Evolutionary conservation across 2,329 filamentous ascomycete genomes (phyloP).

Genomic region (Ceratocystis alfenasii): DNA sequence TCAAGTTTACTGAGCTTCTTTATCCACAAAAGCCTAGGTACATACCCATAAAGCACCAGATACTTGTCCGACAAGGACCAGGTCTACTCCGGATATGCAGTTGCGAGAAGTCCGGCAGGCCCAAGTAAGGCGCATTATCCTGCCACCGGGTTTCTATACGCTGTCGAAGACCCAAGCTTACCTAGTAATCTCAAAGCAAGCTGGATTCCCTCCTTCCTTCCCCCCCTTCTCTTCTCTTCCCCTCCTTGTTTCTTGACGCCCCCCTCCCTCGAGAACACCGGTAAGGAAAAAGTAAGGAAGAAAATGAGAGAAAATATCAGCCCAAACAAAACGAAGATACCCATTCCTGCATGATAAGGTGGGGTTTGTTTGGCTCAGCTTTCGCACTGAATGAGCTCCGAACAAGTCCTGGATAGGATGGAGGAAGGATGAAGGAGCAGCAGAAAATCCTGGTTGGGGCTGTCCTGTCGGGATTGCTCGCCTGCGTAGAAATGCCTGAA

Average conservation of each 20-base stretch:
- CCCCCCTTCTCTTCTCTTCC: background rate
- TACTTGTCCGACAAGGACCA: background rate
- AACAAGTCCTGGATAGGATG: background rate
- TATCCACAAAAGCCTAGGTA: too few species aligned
- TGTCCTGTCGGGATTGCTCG: slow-evolving; percentile 2
- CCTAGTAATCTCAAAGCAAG: background rate
- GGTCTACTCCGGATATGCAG: slow-evolving; percentile 7
- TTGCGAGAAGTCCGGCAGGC: background rate
- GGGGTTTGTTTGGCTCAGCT: slow-evolving; percentile 9
- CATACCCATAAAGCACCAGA: background rate
- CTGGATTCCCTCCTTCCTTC: background rate
- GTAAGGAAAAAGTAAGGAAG: background rate
- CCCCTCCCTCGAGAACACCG: background rate
- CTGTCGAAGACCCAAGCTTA: background rate
- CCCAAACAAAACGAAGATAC: background rate
- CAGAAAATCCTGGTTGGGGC: background rate
- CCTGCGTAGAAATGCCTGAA: slow-evolving; percentile 1
- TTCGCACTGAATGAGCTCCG: too few species aligned
- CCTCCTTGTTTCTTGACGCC: too few species aligned
- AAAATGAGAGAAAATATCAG: slow-evolving; percentile 1
- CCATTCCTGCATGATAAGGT: slow-evolving; percentile 8
- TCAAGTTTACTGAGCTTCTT: background rate
- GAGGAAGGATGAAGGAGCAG: background rate
- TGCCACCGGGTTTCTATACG: background rate
- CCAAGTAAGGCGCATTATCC: background rate